Conservation (phyloP, 306 rosid species). For the Cercis canadensis region DNA sequence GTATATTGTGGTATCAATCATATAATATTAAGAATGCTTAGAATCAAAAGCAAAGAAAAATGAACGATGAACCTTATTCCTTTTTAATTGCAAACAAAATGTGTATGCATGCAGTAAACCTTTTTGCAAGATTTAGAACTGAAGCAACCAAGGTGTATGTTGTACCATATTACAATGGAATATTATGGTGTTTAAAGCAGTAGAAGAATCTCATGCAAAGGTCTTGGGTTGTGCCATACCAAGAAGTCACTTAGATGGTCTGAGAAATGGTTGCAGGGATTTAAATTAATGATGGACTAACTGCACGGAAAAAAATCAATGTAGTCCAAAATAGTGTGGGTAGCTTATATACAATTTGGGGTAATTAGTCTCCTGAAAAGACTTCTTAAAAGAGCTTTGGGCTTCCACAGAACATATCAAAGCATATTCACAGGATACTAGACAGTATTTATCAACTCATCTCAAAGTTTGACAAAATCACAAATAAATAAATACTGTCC, state of each 20-base stretch:
- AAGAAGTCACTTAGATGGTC: slow-evolving; percentile 12
- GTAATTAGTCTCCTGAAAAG: slow-evolving; percentile 12
- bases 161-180: slow-evolving; percentile 3
- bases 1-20: slow-evolving; percentile 4
- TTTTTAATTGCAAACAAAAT: slow-evolving; percentile 21
- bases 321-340: slow-evolving; percentile 22
- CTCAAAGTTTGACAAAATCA: slow-evolving; percentile 14
- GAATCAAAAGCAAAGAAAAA: slow-evolving; percentile 28
- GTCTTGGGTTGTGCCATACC: slow-evolving; percentile 11
- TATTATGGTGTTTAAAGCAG: neutral
- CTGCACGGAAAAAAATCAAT: slow-evolving; percentile 3
- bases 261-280: slow-evolving; percentile 17
- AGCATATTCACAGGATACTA: slow-evolving; percentile 28
- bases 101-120: neutral
- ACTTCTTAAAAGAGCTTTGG: slow-evolving; percentile 21
- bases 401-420: slow-evolving; percentile 13
- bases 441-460: slow-evolving; percentile 2
- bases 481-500: neutral
- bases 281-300: slow-evolving; percentile 14
- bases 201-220: slow-evolving; percentile 8
- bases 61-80: slow-evolving; percentile 1
- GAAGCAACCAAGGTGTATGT: neutral
- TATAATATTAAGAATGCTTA: neutral
- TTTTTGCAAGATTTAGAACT: slow-evolving; percentile 12
- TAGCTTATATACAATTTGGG: slow-evolving; percentile 29